Evolutionary conservation across 2,329 filamentous ascomycete genomes (phyloP), one percentile per base, ranked within the genome.

Genomic region (Xylaria arbuscula): DNA sequence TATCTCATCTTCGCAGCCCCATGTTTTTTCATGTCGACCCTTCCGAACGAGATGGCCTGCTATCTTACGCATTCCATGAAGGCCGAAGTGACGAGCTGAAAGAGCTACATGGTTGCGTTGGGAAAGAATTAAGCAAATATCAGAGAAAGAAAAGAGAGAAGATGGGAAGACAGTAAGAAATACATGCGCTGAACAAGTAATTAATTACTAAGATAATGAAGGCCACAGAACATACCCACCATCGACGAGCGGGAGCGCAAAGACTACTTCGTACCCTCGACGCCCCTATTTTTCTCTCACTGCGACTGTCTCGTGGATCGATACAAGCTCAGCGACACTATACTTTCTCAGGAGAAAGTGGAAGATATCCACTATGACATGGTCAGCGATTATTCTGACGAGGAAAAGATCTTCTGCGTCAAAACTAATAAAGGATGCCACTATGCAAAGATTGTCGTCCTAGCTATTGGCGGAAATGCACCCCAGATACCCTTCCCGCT

Each of bases 1-100:
- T 95, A 55, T 84, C 86, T 1, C 88, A 94, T 73, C 81, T 96
- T 47, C 85, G 92, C 17, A 94, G 91, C 72, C 92, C 92, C 0
- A 92, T 95, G 90, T 92, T 94, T 75, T 95, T 93, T 81, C 92
- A 96, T 75, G 84, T 93, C 15, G 92, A 95, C 75, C 92, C 92
- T 0, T 83, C 87, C 0, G 92, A 95, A 78, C 84, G 92, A 1
- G 92, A 95, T 80, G 90, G 90, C 0, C 80, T 95, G 73, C 80
- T 94, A 24, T 90, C 89, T 0, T 92, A 90, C 78, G 86, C 91
- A 0, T 89, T 92, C 73, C 84, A 87, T 65, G 82, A 86, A 19
- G 85, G 85, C 0, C 81, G 89, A n/a, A 85, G 89, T 66, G 79
- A 80, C 6, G 91, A 95, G 74, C 79, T 94, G 9, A 83, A 87